Conservation (phyloP, 345 rosid genomes). For the Crucihimalaya himalaica region DNA sequence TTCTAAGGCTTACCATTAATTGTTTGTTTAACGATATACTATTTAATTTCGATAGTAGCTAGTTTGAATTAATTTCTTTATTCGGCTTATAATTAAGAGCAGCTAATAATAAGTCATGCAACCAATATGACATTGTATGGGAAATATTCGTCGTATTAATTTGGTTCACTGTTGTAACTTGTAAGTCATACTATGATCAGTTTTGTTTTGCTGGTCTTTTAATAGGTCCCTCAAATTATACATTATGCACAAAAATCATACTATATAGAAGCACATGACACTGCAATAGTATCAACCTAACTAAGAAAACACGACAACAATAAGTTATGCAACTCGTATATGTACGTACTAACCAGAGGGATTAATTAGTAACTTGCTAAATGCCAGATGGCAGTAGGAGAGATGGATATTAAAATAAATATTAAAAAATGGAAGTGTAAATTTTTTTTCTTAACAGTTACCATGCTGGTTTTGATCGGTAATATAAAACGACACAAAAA, state of each 20-base stretch:
- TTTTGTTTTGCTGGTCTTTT: neutral
- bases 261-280: constrained; percentile 22
- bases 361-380: neutral
- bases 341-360: neutral
- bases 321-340: neutral
- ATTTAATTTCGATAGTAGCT: neutral
- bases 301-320: constrained; percentile 1
- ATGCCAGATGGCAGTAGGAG: too few species aligned
- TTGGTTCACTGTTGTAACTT: constrained; percentile 29
- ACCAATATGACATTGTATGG: constrained; percentile 27
- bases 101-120: too few species aligned
- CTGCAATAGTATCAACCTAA: constrained; percentile 37
- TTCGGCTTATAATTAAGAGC: neutral
- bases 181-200: neutral
- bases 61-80: neutral
- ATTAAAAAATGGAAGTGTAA: too few species aligned
- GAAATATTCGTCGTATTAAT: constrained; percentile 19
- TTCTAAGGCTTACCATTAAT: neutral
- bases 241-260: neutral
- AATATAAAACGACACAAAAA: too few species aligned
- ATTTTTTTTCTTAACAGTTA: too few species aligned
- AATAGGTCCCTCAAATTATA: constrained; percentile 17
- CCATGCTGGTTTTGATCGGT: too few species aligned
- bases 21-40: neutral
- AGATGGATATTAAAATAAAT: too few species aligned